Base-by-base conservation (phyloP, 2,329 filamentous ascomycete genomes). In the Neofusicoccum parvum region DNA sequence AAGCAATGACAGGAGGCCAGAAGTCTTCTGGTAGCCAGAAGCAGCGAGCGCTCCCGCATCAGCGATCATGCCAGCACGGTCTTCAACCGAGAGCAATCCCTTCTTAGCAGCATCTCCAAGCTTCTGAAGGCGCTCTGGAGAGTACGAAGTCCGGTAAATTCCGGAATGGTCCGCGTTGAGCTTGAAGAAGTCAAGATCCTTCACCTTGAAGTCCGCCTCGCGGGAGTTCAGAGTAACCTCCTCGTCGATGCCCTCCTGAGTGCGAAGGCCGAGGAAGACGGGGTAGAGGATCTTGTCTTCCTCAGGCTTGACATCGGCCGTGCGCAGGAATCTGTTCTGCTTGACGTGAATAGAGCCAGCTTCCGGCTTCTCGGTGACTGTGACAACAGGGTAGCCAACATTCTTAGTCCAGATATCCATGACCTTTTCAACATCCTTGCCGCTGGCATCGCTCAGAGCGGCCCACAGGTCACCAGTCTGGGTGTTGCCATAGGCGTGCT, bases 381-480 rank as follows among this genome's bases (percentile, higher is more conserved):
- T 90, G 51, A 98, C 86, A 45, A 98, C 94, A 0, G 94, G 94
- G 80, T 90, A 97, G 62, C 94, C 94, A 65, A 98, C 91, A 73
- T 97, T 90, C 85, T 97, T 97, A 60, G 94, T 98, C 94, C 94
- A 98, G 70, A 94, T 92, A 64, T 93, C 90, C 89, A 97, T 97
- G 65, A 97, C 90, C 68, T 92, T 87, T 73, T 92, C 88, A 15
- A 98, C 90, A 60, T 94, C 90, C 81, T 97, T 96, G 67, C 94
- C 94, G 74, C 93, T 97, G 17, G 92, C 94, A 68, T 94, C 89
- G 67, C 89, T 90, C 48, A 98, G 85, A 37, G 94, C 91, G 66
- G 90, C 88, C 94, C 94, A 98, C 27, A 98, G 85, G 73, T 98
- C 94, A 62, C 90, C 87, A 1, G 94, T 98, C 76, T 92, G 86